Evolutionary conservation across 257 asterid genomes (phyloP).

Genomic region (Paraleonurus japonicus): DNA sequence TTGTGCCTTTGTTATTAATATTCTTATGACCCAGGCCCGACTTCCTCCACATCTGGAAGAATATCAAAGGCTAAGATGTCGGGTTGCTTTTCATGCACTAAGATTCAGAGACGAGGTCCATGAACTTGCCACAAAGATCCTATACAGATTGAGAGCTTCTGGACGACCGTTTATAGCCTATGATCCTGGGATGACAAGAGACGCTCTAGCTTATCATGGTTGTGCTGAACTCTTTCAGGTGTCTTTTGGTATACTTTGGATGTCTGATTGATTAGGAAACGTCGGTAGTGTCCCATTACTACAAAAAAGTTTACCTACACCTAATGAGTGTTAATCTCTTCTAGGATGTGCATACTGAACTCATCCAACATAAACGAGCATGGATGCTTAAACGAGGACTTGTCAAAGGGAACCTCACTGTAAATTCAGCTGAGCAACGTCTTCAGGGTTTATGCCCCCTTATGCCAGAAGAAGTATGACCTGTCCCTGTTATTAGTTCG

Average conservation of each 20-base stretch:
- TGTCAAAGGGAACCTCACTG: conserved; percentile 75
- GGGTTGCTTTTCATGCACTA: conserved; percentile 91
- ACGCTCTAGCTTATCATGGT: conserved; percentile 87
- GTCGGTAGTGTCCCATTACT: not conserved
- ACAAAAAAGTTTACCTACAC: conserved; percentile 10
- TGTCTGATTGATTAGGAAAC: conserved; percentile 9
- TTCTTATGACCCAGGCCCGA: conserved; percentile 45
- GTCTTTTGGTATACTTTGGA: conserved; percentile 17
- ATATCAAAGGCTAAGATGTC: conserved; percentile 87
- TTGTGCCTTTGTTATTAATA: conserved; percentile 2
- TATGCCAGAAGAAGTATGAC: conserved; percentile 95
- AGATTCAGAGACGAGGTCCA: conserved; percentile 83
- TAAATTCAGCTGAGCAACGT: conserved; percentile 74
- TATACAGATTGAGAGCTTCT: conserved; percentile 74
- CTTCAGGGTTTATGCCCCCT: conserved; percentile 89
- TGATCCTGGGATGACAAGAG: conserved; percentile 98
- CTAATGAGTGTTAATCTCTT: conserved; percentile 26
- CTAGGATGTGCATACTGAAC: conserved; percentile 99
- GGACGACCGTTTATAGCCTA: conserved; percentile 90
- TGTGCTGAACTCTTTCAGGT: conserved; percentile 99
- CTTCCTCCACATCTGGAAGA: conserved; percentile 86
- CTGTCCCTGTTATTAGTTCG: not conserved
- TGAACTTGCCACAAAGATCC: conserved; percentile 82
- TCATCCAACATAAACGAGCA: conserved; percentile 85
- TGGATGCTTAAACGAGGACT: conserved; percentile 95